These are phyloP conservation scores for Vanrija humicola DNA, from an alignment of 1,284 basidiomycete species.

Conservation along the genomic window DNA sequence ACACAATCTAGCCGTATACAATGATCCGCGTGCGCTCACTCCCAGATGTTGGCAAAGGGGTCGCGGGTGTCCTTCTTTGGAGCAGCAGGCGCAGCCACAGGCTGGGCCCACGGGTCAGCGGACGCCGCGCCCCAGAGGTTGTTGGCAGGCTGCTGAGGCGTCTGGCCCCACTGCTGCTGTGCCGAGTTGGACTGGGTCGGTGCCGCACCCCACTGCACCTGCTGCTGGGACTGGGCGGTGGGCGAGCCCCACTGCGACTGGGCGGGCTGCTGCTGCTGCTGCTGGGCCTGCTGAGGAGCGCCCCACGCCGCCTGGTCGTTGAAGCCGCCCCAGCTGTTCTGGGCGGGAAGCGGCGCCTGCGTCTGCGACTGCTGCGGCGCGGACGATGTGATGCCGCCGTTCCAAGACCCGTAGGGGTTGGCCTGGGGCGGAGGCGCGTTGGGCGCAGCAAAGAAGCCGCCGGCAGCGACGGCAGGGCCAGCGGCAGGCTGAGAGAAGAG, in stretches of 20 bases:
- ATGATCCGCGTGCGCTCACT: neutral
- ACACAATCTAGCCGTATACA: neutral
- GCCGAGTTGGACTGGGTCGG: neutral
- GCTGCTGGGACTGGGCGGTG: neutral
- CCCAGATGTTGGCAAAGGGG: constrained; percentile 40
- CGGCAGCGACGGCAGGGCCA: constrained; percentile 5
- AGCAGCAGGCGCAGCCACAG: constrained; percentile 7
- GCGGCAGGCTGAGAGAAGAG: constrained; percentile 39
- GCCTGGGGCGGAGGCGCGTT: constrained; percentile 12
- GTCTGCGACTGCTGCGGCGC: constrained; percentile 24
- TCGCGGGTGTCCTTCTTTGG: constrained; percentile 36
- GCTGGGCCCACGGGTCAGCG: constrained; percentile 26
- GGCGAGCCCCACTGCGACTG: neutral
- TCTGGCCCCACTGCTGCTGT: constrained; percentile 12
- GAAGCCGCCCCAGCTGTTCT: constrained; percentile 27
- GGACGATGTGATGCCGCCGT: constrained; percentile 33
- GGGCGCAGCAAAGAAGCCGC: constrained; percentile 21
- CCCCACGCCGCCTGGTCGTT: constrained; percentile 42
- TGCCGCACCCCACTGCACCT: neutral
- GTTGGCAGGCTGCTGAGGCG: neutral
- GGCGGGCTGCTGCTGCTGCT: constrained; percentile 2
- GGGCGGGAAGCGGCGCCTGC: constrained; percentile 17
- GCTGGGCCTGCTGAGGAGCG: constrained; percentile 4
- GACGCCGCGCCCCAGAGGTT: constrained; percentile 8
- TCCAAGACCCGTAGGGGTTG: constrained; percentile 34